These are phyloP conservation scores for Claviceps pazoutovae DNA, from an alignment of 2,329 filamentous ascomycete genomes.

Conservation along the genomic window DNA sequence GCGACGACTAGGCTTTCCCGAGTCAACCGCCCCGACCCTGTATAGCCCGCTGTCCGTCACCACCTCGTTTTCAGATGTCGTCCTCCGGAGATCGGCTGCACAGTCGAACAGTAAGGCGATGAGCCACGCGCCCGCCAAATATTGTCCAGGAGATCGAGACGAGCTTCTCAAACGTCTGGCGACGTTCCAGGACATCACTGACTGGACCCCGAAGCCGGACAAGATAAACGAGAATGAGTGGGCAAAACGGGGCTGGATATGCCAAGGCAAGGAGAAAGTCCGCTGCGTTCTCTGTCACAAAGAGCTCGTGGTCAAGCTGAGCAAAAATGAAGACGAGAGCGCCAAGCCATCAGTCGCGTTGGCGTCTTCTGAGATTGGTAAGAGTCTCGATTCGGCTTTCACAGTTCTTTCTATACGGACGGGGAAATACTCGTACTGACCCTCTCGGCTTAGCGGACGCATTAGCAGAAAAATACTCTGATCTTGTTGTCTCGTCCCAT, in stretches of 20 bases:
- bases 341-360: slow-evolving; percentile 37
- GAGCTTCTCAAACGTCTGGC: slow-evolving; percentile 69
- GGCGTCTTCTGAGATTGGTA: slow-evolving; percentile 45
- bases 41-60: slow-evolving; percentile 9
- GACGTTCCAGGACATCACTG: slow-evolving; percentile 80
- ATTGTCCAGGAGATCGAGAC: slow-evolving; percentile 73
- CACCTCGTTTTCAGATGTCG: slow-evolving; percentile 8
- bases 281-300: slow-evolving; percentile 74
- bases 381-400: slow-evolving; percentile 2
- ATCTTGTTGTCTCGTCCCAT: slow-evolving; percentile 62
- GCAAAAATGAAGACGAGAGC: slow-evolving; percentile 42
- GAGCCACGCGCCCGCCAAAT: slow-evolving; percentile 41
- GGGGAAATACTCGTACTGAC: slow-evolving; percentile 9
- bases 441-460: slow-evolving; percentile 34
- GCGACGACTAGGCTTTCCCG: slow-evolving; percentile 33
- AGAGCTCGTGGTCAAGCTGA: slow-evolving; percentile 70
- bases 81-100: slow-evolving; percentile 3
- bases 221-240: slow-evolving; percentile 80
- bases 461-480: slow-evolving; percentile 62
- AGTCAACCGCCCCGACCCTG: slow-evolving; percentile 22
- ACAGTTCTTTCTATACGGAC: neutral
- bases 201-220: slow-evolving; percentile 88
- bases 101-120: slow-evolving; percentile 6
- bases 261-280: slow-evolving; percentile 69
- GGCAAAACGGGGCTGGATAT: slow-evolving; percentile 88